Evolutionary conservation across 2,329 filamentous ascomycete genomes (phyloP).

Genomic region (Akanthomyces muscarius): DNA sequence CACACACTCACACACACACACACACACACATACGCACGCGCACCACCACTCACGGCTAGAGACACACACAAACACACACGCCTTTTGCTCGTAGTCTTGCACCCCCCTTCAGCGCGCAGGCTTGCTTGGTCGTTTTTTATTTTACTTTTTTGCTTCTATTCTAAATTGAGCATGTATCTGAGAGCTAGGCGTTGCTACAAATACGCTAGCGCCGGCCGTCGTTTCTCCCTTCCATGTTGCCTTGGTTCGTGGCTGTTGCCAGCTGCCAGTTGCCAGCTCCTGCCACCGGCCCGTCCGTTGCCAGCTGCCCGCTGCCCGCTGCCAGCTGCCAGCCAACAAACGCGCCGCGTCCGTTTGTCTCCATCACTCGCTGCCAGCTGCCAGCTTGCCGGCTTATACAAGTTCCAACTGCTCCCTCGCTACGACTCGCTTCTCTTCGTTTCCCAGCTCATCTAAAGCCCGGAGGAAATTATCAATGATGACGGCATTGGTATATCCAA

Average conservation of each 20-base stretch:
- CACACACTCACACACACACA: constrained; percentile 1
- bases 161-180: not conserved
- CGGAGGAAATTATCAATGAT: not conserved
- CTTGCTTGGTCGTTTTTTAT: not conserved
- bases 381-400: not conserved
- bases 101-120: not conserved
- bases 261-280: not conserved
- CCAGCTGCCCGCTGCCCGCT: not conserved
- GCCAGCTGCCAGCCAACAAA: constrained; percentile 7
- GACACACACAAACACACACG: constrained; percentile 8
- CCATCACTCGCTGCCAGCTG: not conserved
- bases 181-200: not conserved
- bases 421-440: not conserved
- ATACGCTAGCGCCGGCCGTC: not conserved
- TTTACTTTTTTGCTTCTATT: not conserved
- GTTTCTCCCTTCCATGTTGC: not conserved
- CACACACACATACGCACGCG: constrained; percentile 2
- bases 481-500: not conserved
- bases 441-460: not conserved
- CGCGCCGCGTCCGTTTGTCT: constrained; percentile 3
- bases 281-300: not conserved
- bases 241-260: not conserved
- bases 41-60: not conserved
- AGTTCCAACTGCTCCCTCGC: constrained; percentile 5
- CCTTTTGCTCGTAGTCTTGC: constrained; percentile 6